Conservation (phyloP, 2,329 filamentous ascomycete species). For the Fusarium foetens region DNA sequence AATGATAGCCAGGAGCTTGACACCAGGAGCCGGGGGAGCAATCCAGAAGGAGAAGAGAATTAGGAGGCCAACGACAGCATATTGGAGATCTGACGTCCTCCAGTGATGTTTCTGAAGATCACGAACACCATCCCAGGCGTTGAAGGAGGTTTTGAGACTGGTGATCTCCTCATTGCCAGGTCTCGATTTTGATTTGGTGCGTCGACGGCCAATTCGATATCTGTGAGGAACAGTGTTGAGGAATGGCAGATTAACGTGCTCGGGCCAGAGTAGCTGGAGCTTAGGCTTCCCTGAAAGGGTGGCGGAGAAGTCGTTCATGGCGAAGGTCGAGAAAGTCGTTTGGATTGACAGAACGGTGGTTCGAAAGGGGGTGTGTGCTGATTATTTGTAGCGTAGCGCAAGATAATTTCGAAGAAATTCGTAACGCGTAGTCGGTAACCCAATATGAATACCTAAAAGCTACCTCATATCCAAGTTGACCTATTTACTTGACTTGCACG, state of each 20-base stretch:
- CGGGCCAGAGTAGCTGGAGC: slow-evolving; percentile 54
- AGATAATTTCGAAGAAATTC: slow-evolving; percentile 27
- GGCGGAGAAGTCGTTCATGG: slow-evolving; percentile 54
- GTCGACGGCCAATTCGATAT: slow-evolving; percentile 53
- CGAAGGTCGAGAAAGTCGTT: slow-evolving; percentile 28
- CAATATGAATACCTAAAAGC: slow-evolving; percentile 50
- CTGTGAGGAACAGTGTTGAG: slow-evolving; percentile 56
- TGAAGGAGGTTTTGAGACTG: slow-evolving; percentile 82
- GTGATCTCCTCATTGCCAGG: slow-evolving; percentile 70
- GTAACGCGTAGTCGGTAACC: slow-evolving; percentile 36
- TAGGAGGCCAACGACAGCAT: slow-evolving; percentile 77
- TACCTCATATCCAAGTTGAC: slow-evolving; percentile 50
- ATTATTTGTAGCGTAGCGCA: slow-evolving; percentile 14
- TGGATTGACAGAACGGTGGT: slow-evolving; percentile 11
- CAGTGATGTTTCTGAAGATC: slow-evolving; percentile 81
- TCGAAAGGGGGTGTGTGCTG: slow-evolving; percentile 8
- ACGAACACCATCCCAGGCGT: slow-evolving; percentile 79
- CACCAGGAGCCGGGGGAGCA: slow-evolving; percentile 80
- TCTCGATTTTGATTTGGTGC: slow-evolving; percentile 54
- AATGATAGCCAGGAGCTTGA: slow-evolving; percentile 78
- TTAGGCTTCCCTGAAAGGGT: slow-evolving; percentile 54
- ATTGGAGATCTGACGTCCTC: slow-evolving; percentile 86
- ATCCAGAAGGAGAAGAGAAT: slow-evolving; percentile 86
- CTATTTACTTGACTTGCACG: slow-evolving; percentile 35
- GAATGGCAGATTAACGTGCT: slow-evolving; percentile 55